These are phyloP conservation scores for Halenospora varia DNA, from an alignment of 495 filamentous ascomycete species.

Conservation along the genomic window DNA sequence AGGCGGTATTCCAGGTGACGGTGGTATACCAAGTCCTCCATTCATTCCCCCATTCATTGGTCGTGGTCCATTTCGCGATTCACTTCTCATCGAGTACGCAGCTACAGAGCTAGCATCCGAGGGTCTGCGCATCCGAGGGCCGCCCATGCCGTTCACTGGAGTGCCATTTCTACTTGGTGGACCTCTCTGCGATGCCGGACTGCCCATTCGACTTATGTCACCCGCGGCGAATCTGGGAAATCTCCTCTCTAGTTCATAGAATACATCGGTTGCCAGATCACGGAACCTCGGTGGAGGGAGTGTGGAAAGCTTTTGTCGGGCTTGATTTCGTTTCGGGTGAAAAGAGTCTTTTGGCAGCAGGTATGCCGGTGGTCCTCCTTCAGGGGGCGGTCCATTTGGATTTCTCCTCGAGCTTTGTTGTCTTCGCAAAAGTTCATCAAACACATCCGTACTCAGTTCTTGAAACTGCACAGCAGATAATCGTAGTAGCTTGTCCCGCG, in stretches of 20 bases:
- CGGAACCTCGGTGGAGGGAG: constrained; percentile 79
- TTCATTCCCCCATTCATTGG: constrained; percentile 19
- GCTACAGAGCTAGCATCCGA: constrained; percentile 51
- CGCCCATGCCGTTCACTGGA: constrained; percentile 50
- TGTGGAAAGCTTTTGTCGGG: constrained; percentile 86
- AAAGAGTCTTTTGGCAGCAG: constrained; percentile 81
- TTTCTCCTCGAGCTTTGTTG: constrained; percentile 55
- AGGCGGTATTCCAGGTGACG: constrained; percentile 27
- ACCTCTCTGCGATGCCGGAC: constrained; percentile 56
- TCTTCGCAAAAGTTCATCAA: constrained; percentile 87
- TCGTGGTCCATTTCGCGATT: constrained; percentile 26
- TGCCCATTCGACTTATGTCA: constrained; percentile 65
- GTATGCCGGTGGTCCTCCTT: constrained; percentile 55
- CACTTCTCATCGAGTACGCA: constrained; percentile 24
- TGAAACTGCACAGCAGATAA: constrained; percentile 90
- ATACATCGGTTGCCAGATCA: constrained; percentile 93
- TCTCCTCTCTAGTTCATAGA: constrained; percentile 85
- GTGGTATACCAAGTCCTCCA: constrained; percentile 17
- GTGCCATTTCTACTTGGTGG: constrained; percentile 47
- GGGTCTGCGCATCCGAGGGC: constrained; percentile 40
- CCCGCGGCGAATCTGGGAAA: constrained; percentile 74
- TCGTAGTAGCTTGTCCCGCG: constrained; percentile 86
- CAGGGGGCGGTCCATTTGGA: constrained; percentile 48
- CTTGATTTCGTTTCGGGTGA: constrained; percentile 96
- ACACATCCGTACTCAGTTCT: constrained; percentile 95